These are phyloP conservation scores for Manihot esculenta DNA, from an alignment of 441 rosid species.

Conservation along the genomic window DNA sequence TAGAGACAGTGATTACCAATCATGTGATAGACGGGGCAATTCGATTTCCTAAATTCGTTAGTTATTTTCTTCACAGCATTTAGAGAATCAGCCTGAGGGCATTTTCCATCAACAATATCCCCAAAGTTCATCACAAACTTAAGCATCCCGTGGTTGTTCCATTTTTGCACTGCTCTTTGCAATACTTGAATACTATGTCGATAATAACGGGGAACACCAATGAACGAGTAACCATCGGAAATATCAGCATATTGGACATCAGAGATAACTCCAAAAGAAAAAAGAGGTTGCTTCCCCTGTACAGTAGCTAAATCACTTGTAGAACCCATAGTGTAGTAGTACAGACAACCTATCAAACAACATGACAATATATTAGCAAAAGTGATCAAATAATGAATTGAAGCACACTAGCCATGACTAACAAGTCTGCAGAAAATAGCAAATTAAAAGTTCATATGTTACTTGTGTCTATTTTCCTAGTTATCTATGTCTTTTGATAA, in stretches of 20 bases:
- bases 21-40: conserved; percentile 70
- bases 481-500: background rate
- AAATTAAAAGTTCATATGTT: too few relatives aligned
- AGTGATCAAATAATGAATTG: conserved; percentile 32
- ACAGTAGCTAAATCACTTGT: conserved; percentile 30
- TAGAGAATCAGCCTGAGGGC: conserved; percentile 68
- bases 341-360: conserved; percentile 20
- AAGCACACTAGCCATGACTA: conserved; percentile 18
- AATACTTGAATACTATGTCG: conserved; percentile 64
- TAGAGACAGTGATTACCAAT: conserved; percentile 95
- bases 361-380: conserved; percentile 5
- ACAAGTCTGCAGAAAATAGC: background rate
- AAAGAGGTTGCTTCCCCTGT: conserved; percentile 52
- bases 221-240: conserved; percentile 73
- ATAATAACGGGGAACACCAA: conserved; percentile 77
- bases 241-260: conserved; percentile 92
- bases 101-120: conserved; percentile 79
- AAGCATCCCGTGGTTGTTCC: conserved; percentile 64
- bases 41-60: conserved; percentile 56
- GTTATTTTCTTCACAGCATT: conserved; percentile 48
- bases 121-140: conserved; percentile 76
- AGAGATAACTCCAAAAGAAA: conserved; percentile 81
- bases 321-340: conserved; percentile 34
- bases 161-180: conserved; percentile 68
- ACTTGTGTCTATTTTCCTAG: too few relatives aligned